These are phyloP conservation scores for Datura wrightii DNA, from an alignment of 257 asterid genomes.

Conservation along the genomic window DNA sequence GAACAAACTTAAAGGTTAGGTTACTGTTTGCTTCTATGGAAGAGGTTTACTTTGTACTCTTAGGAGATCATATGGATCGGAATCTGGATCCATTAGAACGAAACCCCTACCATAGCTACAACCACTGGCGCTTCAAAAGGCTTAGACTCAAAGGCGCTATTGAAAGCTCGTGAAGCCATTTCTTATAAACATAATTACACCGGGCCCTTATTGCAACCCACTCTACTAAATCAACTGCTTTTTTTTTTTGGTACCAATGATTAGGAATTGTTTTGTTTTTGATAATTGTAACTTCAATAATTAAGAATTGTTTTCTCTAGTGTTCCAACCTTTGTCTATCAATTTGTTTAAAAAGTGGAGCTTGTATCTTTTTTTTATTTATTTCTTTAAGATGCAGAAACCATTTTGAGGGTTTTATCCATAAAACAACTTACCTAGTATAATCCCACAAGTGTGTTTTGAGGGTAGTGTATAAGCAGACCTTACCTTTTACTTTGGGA, in stretches of 20 bases:
- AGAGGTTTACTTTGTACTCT: constrained; percentile 17
- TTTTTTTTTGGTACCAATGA: not conserved
- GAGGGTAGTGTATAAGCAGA: too few species aligned
- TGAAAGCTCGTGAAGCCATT: not conserved
- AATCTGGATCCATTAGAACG: not conserved
- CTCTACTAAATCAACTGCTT: not conserved
- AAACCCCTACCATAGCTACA: not conserved
- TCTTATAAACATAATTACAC: not conserved
- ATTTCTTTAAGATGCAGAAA: constrained; percentile 13
- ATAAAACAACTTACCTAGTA: too few species aligned
- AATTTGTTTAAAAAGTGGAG: not conserved
- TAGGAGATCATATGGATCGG: constrained; percentile 19
- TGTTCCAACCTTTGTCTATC: constrained; percentile 11
- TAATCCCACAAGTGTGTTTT: too few species aligned
- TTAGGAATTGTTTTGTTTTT: not conserved
- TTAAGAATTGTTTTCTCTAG: not conserved
- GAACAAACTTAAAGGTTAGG: constrained; percentile 12
- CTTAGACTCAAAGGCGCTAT: not conserved
- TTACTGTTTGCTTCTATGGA: constrained; percentile 21
- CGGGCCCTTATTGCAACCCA: not conserved
- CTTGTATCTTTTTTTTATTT: not conserved
- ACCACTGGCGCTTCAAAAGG: not conserved
- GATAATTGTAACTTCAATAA: not conserved
- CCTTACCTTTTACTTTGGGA: too few species aligned
- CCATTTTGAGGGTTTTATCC: not conserved